Evolutionary conservation across 1,284 basidiomycete genomes (phyloP).

Genomic region (Athelia sp.): DNA sequence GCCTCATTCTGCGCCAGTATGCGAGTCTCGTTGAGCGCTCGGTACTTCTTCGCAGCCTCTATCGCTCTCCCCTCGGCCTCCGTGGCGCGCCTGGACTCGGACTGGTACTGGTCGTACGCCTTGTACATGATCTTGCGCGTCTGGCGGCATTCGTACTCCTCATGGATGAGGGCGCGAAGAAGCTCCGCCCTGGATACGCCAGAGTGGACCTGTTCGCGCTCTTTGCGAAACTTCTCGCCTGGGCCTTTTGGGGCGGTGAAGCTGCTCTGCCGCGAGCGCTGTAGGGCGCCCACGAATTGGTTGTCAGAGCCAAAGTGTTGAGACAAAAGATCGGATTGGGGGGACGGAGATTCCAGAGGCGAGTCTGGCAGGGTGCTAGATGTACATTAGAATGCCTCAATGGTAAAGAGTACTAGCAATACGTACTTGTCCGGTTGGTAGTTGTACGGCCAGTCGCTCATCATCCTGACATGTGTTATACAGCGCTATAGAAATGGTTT

Average conservation of each 20-base stretch:
- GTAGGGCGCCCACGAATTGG: not conserved
- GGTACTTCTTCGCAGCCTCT: conserved; percentile 46
- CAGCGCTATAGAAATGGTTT: too few species aligned
- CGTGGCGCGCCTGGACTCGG: conserved; percentile 46
- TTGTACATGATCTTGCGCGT: conserved; percentile 47
- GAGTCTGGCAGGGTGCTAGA: not conserved
- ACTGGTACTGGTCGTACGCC: conserved; percentile 46
- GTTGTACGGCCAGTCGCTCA: not conserved
- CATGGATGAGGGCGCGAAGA: conserved; percentile 43
- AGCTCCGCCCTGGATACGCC: conserved; percentile 36
- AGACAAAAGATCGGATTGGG: not conserved
- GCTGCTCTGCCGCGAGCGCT: not conserved
- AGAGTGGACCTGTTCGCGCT: conserved; percentile 27
- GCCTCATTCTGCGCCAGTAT: conserved; percentile 47
- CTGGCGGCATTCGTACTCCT: conserved; percentile 50
- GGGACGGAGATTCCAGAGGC: not conserved
- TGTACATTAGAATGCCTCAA: not conserved
- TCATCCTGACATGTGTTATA: not conserved
- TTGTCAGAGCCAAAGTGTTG: not conserved
- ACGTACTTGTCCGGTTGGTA: conserved; percentile 1
- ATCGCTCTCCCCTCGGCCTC: conserved; percentile 46
- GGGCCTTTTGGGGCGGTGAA: conserved; percentile 18
- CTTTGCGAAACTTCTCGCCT: conserved; percentile 21
- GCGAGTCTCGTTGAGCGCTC: conserved; percentile 46
- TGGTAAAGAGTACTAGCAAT: not conserved